Evolutionary conservation across 306 rosid genomes (phyloP), one percentile per base, ranked within the genome.

Genomic region (Biancaea sappan): DNA sequence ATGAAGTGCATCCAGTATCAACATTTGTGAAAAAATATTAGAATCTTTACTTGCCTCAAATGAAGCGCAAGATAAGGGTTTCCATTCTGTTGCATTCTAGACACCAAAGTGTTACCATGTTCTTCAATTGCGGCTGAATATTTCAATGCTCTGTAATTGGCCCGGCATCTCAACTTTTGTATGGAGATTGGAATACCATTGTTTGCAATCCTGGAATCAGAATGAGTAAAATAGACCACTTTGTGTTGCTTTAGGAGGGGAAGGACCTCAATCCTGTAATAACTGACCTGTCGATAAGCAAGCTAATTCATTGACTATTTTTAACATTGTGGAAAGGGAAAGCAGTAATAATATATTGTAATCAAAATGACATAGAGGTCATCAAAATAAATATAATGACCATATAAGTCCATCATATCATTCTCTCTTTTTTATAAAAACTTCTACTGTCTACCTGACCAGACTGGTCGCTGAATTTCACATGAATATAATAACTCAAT

Each of bases 141-240:
- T 80, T 90, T 92, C 60, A 94, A 83, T 32, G 99, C 99, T 81
- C 72, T 81, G 80, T 90, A 94, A 81, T 94, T 94, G 61, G 80
- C 99, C 58, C 80, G 96, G 76, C 99, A 94, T 88, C 97, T 88
- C 79, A 92, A 80, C 83, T 79, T 90, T 71, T 94, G 97, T 31
- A 94, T 87, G 75, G 93, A 90, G 74, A 11, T 48, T 56, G 90
- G 71, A 46, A 94, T 80, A 38, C 59, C 90, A 50, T 94, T 94
- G 83, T 92, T 94, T 62, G 95, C 89, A 60, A 94, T 81, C 86
- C 96, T 88, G 76, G 99, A 88, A 88, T 94, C 97, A 1, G 91
- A 86, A 77, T 92, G 97, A 82, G 99, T 92, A 82, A 94, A 88
- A 83, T 92, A 94, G 64, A 94, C 75, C 59, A 85, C 89, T 78